Base-by-base conservation (phyloP, 495 filamentous ascomycete genomes). In the Penicillium tannophilum region DNA sequence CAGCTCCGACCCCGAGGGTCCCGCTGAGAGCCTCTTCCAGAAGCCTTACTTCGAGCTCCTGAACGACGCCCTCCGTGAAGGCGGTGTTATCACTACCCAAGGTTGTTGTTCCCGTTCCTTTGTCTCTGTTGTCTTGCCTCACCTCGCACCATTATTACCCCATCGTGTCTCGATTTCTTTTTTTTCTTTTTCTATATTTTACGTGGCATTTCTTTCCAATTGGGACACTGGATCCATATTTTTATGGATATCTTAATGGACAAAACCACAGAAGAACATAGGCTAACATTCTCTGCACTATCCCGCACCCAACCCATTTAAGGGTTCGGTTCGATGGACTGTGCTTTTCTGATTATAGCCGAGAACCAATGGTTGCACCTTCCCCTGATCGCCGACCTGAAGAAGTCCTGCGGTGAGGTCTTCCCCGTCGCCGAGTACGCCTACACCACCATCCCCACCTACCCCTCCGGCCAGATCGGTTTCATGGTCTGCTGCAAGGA, bases 401-500 rank as follows among this genome's bases (percentile, higher is more conserved):
- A 93, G 83, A 95, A 97, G 84, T 80, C 92, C 67, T 98, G 95
- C 88, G 86, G 87, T 63, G 91, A 97, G 78, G 90, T 99, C 76
- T 99, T 99, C 87, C 93, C 95, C 50, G 88, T 88, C 56, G 95
- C 88, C 73, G 95, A 98, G 79, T 99, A 98, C 83, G 95, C 90
- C 62, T 99, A 96, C 86, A 98, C 95, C 65, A 97, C 93, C 68
- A 99, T 98, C 79, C 95, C 95, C 56, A 99, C 95, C 69, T 99
- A 99, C 83, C 95, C 95, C 56, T 94, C 90, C 56, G 95, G 95
- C 74, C 93, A 97, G 82, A 99, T 99, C 71, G 95, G 95, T 74
- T 99, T 98, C 87, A 96, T 98, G 92, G 91, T 99, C 63, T 98
- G 94, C 87, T 90, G 82, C 86, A 98, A 98, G 86, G 94, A 98